Evolutionary conservation across 768 basidiomycete species (phyloP).

Genomic region (Boletus fagicola): DNA sequence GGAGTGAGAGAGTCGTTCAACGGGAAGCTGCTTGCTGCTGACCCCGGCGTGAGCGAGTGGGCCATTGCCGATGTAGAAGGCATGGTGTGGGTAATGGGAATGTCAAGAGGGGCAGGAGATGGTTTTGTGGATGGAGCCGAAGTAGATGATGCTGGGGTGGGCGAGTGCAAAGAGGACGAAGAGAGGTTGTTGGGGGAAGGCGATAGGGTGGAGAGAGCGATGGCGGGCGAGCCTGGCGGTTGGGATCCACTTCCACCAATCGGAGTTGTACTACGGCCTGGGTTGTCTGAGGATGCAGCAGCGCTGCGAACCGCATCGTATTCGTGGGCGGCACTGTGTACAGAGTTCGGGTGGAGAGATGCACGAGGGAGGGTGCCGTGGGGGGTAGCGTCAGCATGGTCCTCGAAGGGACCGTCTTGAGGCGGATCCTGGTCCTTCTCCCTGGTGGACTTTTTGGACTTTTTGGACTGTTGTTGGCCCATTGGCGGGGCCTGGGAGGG

Average conservation of each 20-base stretch:
- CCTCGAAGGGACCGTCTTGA: conserved; percentile 43
- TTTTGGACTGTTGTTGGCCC: conserved; percentile 86
- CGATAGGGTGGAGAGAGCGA: conserved; percentile 38
- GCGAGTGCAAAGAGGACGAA: conserved; percentile 38
- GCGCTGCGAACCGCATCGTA: conserved; percentile 35
- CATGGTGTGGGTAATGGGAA: conserved; percentile 81
- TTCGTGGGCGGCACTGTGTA: conserved; percentile 40
- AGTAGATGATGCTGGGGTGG: conserved; percentile 8
- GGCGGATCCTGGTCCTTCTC: conserved; percentile 62
- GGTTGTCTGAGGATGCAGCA: conserved; percentile 33
- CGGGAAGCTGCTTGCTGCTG: conserved; percentile 41
- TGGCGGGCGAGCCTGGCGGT: conserved; percentile 29
- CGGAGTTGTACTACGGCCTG: conserved; percentile 33
- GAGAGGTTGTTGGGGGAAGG: conserved; percentile 40
- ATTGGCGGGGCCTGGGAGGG: conserved; percentile 49
- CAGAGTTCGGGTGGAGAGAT: conserved; percentile 39
- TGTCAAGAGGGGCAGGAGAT: conserved; percentile 62
- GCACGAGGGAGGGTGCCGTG: conserved; percentile 47
- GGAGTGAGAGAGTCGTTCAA: conserved; percentile 36
- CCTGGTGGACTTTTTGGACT: conserved; percentile 66
- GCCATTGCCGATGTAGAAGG: conserved; percentile 64
- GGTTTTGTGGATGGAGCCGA: conserved; percentile 37
- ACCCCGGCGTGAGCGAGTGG: conserved; percentile 49
- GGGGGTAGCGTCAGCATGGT: conserved; percentile 34
- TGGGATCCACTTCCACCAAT: conserved; percentile 42